Percentiles rank a stretch among this genome's conserved stretches.
These are phyloP conservation scores for Solanum pennellii DNA, from an alignment of 257 asterid genomes.

Conservation along the genomic window DNA sequence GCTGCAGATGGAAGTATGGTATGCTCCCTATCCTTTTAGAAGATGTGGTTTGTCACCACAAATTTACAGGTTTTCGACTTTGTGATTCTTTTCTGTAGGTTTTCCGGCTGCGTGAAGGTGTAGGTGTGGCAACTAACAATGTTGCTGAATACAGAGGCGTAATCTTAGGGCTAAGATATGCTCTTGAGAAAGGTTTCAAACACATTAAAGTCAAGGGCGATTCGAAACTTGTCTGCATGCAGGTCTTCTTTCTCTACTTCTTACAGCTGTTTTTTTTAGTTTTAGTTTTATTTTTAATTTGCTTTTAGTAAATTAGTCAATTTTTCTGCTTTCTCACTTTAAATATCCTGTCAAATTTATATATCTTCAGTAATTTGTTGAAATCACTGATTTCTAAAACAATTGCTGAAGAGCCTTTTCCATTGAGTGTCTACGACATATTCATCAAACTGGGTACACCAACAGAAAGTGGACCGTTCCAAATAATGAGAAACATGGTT, in stretches of 20 bases:
- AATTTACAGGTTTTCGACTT: background rate
- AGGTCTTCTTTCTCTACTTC: conserved; percentile 36
- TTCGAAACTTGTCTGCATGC: conserved; percentile 99
- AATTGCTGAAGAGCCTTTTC: background rate
- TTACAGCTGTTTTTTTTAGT: background rate
- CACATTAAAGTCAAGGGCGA: conserved; percentile 86
- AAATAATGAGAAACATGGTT: background rate
- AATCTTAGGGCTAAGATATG: conserved; percentile 82
- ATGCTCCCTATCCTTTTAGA: conserved; percentile 3
- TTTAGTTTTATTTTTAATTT: background rate
- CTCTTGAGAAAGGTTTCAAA: conserved; percentile 74
- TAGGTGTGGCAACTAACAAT: conserved; percentile 86
- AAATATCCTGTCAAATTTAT: background rate
- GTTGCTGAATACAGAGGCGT: conserved; percentile 89
- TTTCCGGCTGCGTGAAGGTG: conserved; percentile 81
- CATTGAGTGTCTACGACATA: background rate
- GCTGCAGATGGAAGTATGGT: conserved; percentile 89
- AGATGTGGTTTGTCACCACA: background rate
- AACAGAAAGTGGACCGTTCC: background rate
- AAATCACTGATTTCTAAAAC: background rate
- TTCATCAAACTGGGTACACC: background rate
- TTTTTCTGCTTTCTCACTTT: background rate
- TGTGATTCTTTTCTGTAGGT: conserved; percentile 32
- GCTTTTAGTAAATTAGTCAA: background rate
- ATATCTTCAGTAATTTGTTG: background rate